These are phyloP conservation scores for Magnolia officinalis DNA, from an alignment of 164 flowering plant species.

Conservation along the genomic window DNA sequence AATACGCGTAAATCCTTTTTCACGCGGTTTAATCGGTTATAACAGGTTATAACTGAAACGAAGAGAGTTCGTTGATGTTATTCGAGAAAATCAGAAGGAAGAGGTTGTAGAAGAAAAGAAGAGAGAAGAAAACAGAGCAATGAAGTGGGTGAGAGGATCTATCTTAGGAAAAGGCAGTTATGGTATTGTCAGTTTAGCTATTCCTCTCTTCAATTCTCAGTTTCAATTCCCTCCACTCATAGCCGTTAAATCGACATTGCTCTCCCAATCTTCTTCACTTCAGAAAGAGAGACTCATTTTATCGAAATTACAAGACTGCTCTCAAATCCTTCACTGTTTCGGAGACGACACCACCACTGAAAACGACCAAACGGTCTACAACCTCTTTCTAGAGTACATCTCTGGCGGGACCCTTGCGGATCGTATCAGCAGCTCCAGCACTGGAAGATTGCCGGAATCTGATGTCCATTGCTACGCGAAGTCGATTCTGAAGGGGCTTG, in stretches of 20 bases:
- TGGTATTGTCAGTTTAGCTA: constrained; percentile 41
- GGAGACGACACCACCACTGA: constrained; percentile 40
- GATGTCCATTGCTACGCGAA: constrained; percentile 36
- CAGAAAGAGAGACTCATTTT: constrained; percentile 42
- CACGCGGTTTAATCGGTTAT: no score
- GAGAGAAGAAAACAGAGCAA: no score
- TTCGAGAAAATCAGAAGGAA: no score
- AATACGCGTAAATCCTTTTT: no score
- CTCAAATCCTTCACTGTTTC: constrained; percentile 37
- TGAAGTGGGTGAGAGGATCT: constrained; percentile 50
- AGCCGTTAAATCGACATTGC: constrained; percentile 52
- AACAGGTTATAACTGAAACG: no score
- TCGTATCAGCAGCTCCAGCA: constrained; percentile 15
- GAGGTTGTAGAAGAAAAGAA: no score
- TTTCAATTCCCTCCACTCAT: constrained; percentile 18
- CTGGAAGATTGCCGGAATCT: constrained; percentile 26
- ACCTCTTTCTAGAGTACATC: constrained; percentile 60
- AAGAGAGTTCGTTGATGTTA: no score
- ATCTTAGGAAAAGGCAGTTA: constrained; percentile 55
- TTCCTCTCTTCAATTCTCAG: constrained; percentile 3
- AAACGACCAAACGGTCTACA: constrained; percentile 38
- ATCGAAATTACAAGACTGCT: constrained; percentile 24
- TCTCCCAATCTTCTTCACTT: constrained; percentile 27
- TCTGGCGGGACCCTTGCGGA: constrained; percentile 45
- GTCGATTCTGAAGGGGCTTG: constrained; percentile 43